phyloP scores from a whole-genome alignment of 331 rosid genomes.

The Arachis monticola region DNA sequence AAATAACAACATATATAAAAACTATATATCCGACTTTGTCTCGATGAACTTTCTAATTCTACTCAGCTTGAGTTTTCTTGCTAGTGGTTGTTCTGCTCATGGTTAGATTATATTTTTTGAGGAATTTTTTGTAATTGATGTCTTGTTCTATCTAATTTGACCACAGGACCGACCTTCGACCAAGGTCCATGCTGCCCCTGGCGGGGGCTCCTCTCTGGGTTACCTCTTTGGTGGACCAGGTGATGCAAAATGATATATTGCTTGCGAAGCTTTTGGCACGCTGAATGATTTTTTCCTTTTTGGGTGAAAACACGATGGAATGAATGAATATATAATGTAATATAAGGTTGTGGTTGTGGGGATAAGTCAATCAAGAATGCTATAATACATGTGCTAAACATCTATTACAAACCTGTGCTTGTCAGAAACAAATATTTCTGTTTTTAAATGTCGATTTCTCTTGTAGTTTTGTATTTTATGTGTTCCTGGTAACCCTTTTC shows the following conservation, averaged over 20 bases:
- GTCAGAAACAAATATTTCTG: constrained; percentile 48
- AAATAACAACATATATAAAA: constrained; percentile 24
- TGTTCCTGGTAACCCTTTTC: neutral
- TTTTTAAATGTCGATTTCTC: constrained; percentile 46
- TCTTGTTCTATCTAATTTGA: constrained; percentile 13
- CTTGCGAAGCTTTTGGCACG: constrained; percentile 39
- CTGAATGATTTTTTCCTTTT: constrained; percentile 41
- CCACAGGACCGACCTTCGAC: constrained; percentile 70
- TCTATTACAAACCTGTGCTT: constrained; percentile 47
- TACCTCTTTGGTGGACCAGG: constrained; percentile 63
- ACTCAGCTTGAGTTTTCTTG: constrained; percentile 8
- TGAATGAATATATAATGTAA: constrained; percentile 54
- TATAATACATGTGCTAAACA: constrained; percentile 56
- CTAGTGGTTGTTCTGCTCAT: neutral
- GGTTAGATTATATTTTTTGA: constrained; percentile 3
- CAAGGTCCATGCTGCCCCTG: constrained; percentile 72
- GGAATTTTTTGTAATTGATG: constrained; percentile 20
- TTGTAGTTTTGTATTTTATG: constrained; percentile 35
- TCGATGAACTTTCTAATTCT: neutral
- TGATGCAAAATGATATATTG: constrained; percentile 45
- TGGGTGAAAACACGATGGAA: constrained; percentile 43
- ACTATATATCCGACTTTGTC: neutral
- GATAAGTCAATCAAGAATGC: constrained; percentile 53
- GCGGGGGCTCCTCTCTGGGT: constrained; percentile 65
- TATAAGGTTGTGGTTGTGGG: constrained; percentile 69